Evolutionary conservation across 83 land plant genomes (phyloP).

Genomic region (Thuja plicata): DNA sequence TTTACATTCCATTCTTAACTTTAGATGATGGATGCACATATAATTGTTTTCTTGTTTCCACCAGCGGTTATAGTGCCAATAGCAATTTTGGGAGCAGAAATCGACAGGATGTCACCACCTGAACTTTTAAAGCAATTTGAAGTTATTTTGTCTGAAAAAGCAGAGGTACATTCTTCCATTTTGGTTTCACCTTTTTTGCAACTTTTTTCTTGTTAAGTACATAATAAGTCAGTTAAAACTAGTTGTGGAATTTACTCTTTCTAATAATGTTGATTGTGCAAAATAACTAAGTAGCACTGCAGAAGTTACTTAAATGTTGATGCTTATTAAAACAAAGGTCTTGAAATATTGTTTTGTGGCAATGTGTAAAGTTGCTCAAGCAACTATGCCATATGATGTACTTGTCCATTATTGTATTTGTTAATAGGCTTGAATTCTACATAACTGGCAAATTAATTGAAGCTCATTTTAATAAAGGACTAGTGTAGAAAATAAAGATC

Average conservation of each 20-base stretch:
- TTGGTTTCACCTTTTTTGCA: background rate
- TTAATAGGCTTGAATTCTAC: background rate
- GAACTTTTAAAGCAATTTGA: constrained; percentile 40
- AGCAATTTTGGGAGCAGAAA: constrained; percentile 66
- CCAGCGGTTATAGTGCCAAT: constrained; percentile 47
- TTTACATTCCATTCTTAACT: background rate
- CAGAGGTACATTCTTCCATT: constrained; percentile 33
- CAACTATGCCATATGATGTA: background rate
- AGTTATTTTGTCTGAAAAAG: constrained; percentile 38
- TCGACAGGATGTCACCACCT: constrained; percentile 48
- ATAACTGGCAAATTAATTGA: background rate
- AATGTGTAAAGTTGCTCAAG: background rate
- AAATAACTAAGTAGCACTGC: background rate
- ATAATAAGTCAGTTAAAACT: background rate
- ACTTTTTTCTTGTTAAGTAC: background rate
- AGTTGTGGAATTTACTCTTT: background rate
- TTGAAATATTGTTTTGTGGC: background rate
- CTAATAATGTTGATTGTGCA: background rate
- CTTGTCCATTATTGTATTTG: background rate
- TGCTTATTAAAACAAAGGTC: background rate
- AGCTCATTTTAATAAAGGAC: background rate
- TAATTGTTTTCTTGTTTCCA: background rate
- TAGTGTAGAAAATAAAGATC: background rate
- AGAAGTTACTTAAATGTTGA: background rate
- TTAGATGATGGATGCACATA: background rate